Evolutionary conservation across 306 rosid genomes (phyloP).

Genomic region (Prunus salicina): DNA sequence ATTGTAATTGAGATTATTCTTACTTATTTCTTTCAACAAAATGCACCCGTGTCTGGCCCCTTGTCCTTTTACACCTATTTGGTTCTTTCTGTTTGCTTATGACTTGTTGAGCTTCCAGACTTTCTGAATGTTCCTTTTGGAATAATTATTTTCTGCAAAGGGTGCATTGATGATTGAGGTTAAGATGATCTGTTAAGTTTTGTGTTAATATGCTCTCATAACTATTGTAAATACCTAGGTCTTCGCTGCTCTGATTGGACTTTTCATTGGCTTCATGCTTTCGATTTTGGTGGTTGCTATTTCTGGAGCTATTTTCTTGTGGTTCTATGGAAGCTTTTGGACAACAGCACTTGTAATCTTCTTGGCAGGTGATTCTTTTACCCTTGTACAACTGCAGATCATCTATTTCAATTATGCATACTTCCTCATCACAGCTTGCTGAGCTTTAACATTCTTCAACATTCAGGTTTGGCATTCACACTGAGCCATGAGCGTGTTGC

Average conservation of each 20-base stretch:
- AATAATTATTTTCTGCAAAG: neutral
- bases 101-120: neutral
- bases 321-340: conserved; percentile 99
- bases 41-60: neutral
- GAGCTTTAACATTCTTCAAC: conserved; percentile 28
- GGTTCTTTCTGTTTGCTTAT: neutral
- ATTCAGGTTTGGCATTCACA: conserved; percentile 80
- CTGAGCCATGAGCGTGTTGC: conserved; percentile 74
- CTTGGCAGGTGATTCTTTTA: conserved; percentile 74
- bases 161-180: neutral
- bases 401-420: conserved; percentile 16
- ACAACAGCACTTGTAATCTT: conserved; percentile 62
- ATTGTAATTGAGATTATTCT: neutral
- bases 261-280: conserved; percentile 61
- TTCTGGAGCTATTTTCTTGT: conserved; percentile 67
- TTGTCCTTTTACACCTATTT: neutral
- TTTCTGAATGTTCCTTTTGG: neutral
- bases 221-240: conserved; percentile 45
- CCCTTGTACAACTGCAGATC: conserved; percentile 16
- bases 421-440: conserved; percentile 18
- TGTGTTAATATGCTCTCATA: conserved; percentile 19
- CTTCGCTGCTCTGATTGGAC: conserved; percentile 65
- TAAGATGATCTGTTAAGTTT: neutral
- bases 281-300: conserved; percentile 67
- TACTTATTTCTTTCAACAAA: neutral